phyloP scores from a whole-genome alignment of 441 rosid genomes.

The Pelargonium myrrhifolium region DNA sequence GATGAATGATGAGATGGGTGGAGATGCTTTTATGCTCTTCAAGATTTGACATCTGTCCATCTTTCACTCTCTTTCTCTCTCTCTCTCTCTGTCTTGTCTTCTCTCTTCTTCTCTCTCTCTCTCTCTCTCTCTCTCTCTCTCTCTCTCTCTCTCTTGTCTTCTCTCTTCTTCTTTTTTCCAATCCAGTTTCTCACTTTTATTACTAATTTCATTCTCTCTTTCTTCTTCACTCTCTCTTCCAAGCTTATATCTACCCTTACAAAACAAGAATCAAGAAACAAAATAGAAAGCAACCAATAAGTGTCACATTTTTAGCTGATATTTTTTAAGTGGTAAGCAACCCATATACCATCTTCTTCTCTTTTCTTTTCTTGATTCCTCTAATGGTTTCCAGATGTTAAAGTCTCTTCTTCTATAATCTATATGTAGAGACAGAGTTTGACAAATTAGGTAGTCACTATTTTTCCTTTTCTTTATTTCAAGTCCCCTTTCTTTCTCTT shows the following conservation, averaged over 20 bases:
- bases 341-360: not conserved
- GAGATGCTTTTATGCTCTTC: conserved; percentile 45
- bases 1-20: conserved; percentile 25
- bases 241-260: not conserved
- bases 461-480: conserved; percentile 5
- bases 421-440: conserved; percentile 17
- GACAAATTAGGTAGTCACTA: conserved; percentile 25
- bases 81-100: not conserved
- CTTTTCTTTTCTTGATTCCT: conserved; percentile 1
- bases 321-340: conserved; percentile 25
- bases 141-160: not conserved
- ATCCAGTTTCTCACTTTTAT: conserved; percentile 5
- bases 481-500: not conserved
- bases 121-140: not conserved
- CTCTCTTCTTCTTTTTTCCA: conserved; percentile 5
- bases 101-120: conserved; percentile 4
- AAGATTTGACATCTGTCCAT: conserved; percentile 43
- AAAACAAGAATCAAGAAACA: conserved; percentile 15
- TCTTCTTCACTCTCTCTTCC: conserved; percentile 6
- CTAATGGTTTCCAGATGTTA: conserved; percentile 4
- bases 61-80: not conserved
- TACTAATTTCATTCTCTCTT: not conserved
- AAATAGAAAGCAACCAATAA: not conserved
- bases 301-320: conserved; percentile 22
- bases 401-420: not conserved